Evolutionary conservation across 2,329 filamentous ascomycete genomes (phyloP), one percentile per base, ranked within the genome.

Genomic region (Ascochyta rabiei): DNA sequence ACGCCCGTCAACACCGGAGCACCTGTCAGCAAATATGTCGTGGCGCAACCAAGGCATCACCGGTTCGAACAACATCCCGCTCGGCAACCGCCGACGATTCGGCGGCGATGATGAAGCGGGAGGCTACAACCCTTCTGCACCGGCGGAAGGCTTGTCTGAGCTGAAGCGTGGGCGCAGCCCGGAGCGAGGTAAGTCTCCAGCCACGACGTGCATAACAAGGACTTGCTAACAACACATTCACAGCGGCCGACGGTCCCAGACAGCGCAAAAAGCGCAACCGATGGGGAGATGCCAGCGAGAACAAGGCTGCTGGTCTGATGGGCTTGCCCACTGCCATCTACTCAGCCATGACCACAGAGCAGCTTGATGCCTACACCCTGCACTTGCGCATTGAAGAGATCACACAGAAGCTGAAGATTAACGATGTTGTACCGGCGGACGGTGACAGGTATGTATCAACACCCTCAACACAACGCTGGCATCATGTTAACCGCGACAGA

Each of bases 321-420:
- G 95, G 95, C 53, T 84, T 99, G 65, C 92, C 95, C 24, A 99
- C 95, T 15, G 91, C 93, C 71, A 98, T 99, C 76, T 88, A 93
- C 77, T 92, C 93, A 60, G 93, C 93, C 79, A 99, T 99, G 92
- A 99, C 95, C 51, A 93, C 89, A 73, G 95, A 99, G 79, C 95
- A 99, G 82, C 86, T 98, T 50, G 95, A 99, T 76, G 95, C 95
- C 18, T 99, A 99, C 76, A 95, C 93, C 19, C 82, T 98, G 65
- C 93, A 99, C 79, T 81, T 99, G 71, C 91, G 95, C 72, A 98
- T 99, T 72, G 93, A 99, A 77, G 95, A 99, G 79, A 99, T 99
- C 72, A 98, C 92, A 75, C 93, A 99, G 81, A 99, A 99, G 84
- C 86, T 99, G 66, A 89, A 93, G 72, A 99, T 99, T 77, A 96